A percentile compares a stretch with the other conserved stretches of the same genome.
Conservation (phyloP, 108 stramenopile genomes). For the Nitzschia palea region DNA sequence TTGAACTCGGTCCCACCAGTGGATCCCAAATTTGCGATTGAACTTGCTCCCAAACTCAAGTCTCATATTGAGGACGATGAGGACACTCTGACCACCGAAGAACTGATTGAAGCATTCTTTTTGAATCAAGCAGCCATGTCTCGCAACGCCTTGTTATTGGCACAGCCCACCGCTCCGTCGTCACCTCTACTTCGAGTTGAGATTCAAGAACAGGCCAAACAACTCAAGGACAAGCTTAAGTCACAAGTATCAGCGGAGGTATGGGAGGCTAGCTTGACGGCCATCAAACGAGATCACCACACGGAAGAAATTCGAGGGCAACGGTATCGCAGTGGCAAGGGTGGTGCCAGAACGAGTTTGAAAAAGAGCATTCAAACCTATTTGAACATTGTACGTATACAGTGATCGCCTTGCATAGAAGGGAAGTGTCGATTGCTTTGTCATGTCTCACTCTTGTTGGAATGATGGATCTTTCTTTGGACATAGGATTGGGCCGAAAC, state of each 20-base stretch:
- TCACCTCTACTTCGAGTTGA: slow-evolving; percentile 33
- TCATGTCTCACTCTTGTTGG: background rate
- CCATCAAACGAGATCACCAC: background rate
- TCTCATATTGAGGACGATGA: slow-evolving; percentile 10
- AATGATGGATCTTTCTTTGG: too few relatives aligned
- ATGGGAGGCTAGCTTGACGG: slow-evolving; percentile 24
- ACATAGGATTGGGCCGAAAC: slow-evolving; percentile 72
- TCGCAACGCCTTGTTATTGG: slow-evolving; percentile 29
- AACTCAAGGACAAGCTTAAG: slow-evolving; percentile 44
- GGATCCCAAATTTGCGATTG: slow-evolving; percentile 65
- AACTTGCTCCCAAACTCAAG: slow-evolving; percentile 51
- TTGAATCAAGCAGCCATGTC: slow-evolving; percentile 60
- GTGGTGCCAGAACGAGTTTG: slow-evolving; percentile 59
- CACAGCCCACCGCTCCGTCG: slow-evolving; percentile 21
- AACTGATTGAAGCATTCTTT: slow-evolving; percentile 70
- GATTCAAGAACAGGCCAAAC: slow-evolving; percentile 44
- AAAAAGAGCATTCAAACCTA: slow-evolving; percentile 59
- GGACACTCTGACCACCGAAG: slow-evolving; percentile 47
- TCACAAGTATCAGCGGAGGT: slow-evolving; percentile 33
- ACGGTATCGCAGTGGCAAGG: slow-evolving; percentile 43
- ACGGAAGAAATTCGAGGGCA: slow-evolving; percentile 35
- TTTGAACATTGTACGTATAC: slow-evolving; percentile 68
- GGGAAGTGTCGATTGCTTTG: background rate
- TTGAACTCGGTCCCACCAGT: slow-evolving; percentile 77
- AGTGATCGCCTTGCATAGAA: too few relatives aligned